Conservation (phyloP, 2,329 filamentous ascomycete species). For the Thyridium curvatum region DNA sequence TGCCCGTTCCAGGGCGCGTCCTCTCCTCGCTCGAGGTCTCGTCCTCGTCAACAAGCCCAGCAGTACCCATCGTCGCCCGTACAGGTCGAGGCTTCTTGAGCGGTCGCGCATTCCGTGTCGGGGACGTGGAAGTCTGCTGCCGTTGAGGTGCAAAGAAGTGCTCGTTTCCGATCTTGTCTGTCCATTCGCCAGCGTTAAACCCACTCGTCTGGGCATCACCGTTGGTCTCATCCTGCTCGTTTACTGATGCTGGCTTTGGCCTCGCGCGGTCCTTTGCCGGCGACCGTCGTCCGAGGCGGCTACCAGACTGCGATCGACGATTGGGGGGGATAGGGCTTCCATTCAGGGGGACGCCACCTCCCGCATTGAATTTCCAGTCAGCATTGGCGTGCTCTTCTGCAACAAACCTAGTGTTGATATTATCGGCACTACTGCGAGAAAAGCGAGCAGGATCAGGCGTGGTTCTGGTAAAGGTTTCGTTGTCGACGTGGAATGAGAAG, state of each 20-base stretch:
- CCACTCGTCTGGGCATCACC: constrained; percentile 16
- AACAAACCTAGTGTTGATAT: constrained; percentile 56
- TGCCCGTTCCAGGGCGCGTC: constrained; percentile 14
- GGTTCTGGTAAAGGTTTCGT: constrained; percentile 29
- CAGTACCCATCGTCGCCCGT: constrained; percentile 40
- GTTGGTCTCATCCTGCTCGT: constrained; percentile 12
- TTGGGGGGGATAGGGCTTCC: constrained; percentile 19
- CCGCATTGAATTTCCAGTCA: constrained; percentile 47
- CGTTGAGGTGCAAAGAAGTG: constrained; percentile 44
- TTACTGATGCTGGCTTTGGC: constrained; percentile 3
- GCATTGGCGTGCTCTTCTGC: constrained; percentile 36
- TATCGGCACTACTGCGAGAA: constrained; percentile 46
- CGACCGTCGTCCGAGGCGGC: constrained; percentile 33
- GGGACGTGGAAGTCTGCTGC: constrained; percentile 32
- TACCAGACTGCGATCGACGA: constrained; percentile 30
- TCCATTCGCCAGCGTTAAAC: constrained; percentile 50
- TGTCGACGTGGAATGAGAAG: constrained; percentile 42
- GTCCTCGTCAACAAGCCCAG: constrained; percentile 38
- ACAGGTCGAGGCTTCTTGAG: constrained; percentile 56
- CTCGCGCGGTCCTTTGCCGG: constrained; percentile 6
- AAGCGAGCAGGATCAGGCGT: constrained; percentile 33
- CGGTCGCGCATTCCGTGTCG: constrained; percentile 36
- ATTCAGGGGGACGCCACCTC: constrained; percentile 24
- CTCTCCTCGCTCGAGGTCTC: constrained; percentile 33
- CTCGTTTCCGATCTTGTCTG: constrained; percentile 44